These are phyloP conservation scores for Fonsecaea pedrosoi DNA, from an alignment of 2,329 filamentous ascomycete species.

Conservation along the genomic window DNA sequence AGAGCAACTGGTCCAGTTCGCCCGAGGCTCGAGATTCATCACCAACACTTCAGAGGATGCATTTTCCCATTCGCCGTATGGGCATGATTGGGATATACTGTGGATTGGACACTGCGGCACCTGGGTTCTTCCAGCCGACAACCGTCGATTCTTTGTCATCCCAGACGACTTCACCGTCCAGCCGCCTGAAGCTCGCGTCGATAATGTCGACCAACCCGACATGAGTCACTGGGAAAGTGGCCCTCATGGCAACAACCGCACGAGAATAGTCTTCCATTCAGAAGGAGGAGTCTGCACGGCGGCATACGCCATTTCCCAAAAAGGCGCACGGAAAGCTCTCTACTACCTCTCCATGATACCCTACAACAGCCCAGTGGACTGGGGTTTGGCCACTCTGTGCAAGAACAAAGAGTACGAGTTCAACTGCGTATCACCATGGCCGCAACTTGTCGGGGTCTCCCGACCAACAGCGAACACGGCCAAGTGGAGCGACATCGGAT, in stretches of 20 bases:
- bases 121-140: slow-evolving; percentile 42
- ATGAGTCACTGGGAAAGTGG: slow-evolving; percentile 32
- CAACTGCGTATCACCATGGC: slow-evolving; percentile 31
- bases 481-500: slow-evolving; percentile 36
- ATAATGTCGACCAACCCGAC: slow-evolving; percentile 31
- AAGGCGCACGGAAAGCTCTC: slow-evolving; percentile 35
- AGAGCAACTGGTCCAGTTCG: slow-evolving; percentile 54
- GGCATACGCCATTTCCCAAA: slow-evolving; percentile 36
- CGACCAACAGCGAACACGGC: slow-evolving; percentile 31
- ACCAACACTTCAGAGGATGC: slow-evolving; percentile 40
- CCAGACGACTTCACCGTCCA: slow-evolving; percentile 44
- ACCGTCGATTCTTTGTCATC: slow-evolving; percentile 42
- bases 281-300: slow-evolving; percentile 35
- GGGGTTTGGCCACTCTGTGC: slow-evolving; percentile 33
- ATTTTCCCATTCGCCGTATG: slow-evolving; percentile 53
- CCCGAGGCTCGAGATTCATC: slow-evolving; percentile 43
- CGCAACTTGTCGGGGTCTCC: slow-evolving; percentile 33
- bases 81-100: slow-evolving; percentile 61
- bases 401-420: slow-evolving; percentile 28
- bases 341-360: slow-evolving; percentile 36
- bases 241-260: slow-evolving; percentile 27
- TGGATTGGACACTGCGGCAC: slow-evolving; percentile 60
- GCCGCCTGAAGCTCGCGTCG: slow-evolving; percentile 34
- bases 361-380: slow-evolving; percentile 33
- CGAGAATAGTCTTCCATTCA: slow-evolving; percentile 30